These are phyloP conservation scores for Linnemannia elongata DNA, from an alignment of 192 early-diverging fungal species.

Conservation along the genomic window DNA sequence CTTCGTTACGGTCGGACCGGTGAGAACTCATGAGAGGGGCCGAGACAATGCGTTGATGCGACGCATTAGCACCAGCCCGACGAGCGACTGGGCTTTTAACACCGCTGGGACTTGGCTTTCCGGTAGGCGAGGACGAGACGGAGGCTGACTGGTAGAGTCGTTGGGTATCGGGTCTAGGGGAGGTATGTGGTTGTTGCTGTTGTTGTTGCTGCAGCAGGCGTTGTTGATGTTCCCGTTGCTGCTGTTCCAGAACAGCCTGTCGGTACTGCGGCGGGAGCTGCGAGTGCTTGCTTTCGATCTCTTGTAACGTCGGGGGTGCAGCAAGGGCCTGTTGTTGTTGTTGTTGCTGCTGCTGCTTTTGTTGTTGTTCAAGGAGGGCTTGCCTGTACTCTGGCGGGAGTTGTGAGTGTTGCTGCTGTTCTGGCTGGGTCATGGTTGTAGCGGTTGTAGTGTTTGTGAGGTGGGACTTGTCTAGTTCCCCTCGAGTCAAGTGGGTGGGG, in stretches of 20 bases:
- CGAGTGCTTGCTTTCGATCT: constrained; percentile 37
- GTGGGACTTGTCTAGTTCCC: constrained; percentile 22
- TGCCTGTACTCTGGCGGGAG: constrained; percentile 18
- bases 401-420: constrained; percentile 27
- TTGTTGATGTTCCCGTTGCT: constrained; percentile 45
- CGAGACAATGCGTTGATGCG: constrained; percentile 34
- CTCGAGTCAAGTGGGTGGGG: constrained; percentile 52
- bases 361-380: constrained; percentile 20
- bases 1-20: constrained; percentile 14
- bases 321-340: not conserved
- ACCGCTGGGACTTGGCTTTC: not conserved
- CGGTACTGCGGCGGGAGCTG: constrained; percentile 49
- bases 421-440: constrained; percentile 17
- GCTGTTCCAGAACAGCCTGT: constrained; percentile 49
- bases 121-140: constrained; percentile 25
- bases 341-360: constrained; percentile 21
- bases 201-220: constrained; percentile 39
- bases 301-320: constrained; percentile 38
- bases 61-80: constrained; percentile 5
- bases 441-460: not conserved
- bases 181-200: constrained; percentile 14
- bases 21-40: constrained; percentile 30
- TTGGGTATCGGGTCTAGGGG: constrained; percentile 21
- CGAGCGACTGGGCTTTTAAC: constrained; percentile 2
- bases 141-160: constrained; percentile 20